Evolutionary conservation across 129 eudicot genomes (phyloP).

Genomic region (Logfia minima): DNA sequence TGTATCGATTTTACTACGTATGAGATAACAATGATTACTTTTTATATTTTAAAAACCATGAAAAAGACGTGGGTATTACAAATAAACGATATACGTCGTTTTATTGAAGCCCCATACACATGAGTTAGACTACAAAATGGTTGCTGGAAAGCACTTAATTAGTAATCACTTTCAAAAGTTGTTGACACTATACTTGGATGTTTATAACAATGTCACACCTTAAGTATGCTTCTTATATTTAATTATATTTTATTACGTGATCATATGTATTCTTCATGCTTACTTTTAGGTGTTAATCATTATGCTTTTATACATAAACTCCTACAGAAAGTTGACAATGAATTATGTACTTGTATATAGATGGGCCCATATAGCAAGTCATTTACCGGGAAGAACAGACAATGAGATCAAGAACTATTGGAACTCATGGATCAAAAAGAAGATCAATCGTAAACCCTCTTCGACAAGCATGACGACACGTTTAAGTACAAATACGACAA

Average conservation of each 20-base stretch:
- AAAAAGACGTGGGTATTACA: neutral
- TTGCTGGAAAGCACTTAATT: neutral
- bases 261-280: slow-evolving; percentile 18
- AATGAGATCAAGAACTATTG: slow-evolving; percentile 88
- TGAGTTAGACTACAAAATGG: neutral
- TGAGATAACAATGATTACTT: too few relatives aligned
- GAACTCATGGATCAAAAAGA: slow-evolving; percentile 97
- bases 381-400: slow-evolving; percentile 87
- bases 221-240: slow-evolving; percentile 18
- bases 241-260: neutral
- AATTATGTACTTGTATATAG: slow-evolving; percentile 31
- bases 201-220: slow-evolving; percentile 34
- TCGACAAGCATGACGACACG: slow-evolving; percentile 37
- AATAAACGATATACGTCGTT: neutral
- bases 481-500: slow-evolving; percentile 24
- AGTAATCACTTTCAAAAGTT: slow-evolving; percentile 36
- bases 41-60: too few relatives aligned
- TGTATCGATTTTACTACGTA: too few relatives aligned
- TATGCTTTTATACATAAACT: neutral
- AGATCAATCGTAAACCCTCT: slow-evolving; percentile 60
- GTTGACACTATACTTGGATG: slow-evolving; percentile 27
- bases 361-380: slow-evolving; percentile 98
- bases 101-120: neutral
- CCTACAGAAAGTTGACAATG: slow-evolving; percentile 7
- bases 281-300: neutral